These are phyloP conservation scores for Ballota nigra DNA, from an alignment of 257 asterid genomes.

Conservation along the genomic window DNA sequence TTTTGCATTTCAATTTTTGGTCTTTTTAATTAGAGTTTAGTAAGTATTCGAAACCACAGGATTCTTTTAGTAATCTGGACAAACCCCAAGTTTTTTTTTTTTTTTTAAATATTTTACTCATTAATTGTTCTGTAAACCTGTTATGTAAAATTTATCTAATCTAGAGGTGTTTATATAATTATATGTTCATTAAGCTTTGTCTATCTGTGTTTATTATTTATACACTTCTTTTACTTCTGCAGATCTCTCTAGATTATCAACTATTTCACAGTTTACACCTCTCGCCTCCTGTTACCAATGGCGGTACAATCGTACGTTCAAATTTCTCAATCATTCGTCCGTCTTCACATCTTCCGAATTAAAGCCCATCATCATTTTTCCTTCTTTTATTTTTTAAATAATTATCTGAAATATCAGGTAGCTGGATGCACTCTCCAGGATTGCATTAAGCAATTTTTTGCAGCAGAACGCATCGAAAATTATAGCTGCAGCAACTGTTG, in stretches of 20 bases:
- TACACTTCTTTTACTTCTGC: slow-evolving; percentile 22
- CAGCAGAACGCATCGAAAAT: slow-evolving; percentile 66
- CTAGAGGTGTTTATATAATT: background rate
- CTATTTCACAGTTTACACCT: slow-evolving; percentile 77
- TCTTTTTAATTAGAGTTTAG: background rate
- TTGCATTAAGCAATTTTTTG: slow-evolving; percentile 68
- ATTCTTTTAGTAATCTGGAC: background rate
- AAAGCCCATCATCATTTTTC: slow-evolving; percentile 20
- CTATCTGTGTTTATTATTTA: background rate
- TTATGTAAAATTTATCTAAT: background rate
- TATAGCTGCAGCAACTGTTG: slow-evolving; percentile 87
- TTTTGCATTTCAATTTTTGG: background rate
- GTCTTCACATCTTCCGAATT: background rate
- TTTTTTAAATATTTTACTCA: background rate
- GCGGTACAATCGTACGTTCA: slow-evolving; percentile 59
- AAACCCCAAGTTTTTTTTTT: background rate
- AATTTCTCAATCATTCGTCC: background rate
- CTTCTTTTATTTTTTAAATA: background rate
- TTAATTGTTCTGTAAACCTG: slow-evolving; percentile 1
- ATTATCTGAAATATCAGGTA: slow-evolving; percentile 38
- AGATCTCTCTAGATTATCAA: slow-evolving; percentile 86
- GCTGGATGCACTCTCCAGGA: slow-evolving; percentile 69
- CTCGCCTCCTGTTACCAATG: slow-evolving; percentile 46
- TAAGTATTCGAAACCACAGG: background rate
- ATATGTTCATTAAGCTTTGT: slow-evolving; percentile 11